A percentile compares a stretch with the other conserved stretches of the same genome.
These are phyloP conservation scores for Tylopilus orsonianus DNA, from an alignment of 1,284 basidiomycete species.

Conservation along the genomic window DNA sequence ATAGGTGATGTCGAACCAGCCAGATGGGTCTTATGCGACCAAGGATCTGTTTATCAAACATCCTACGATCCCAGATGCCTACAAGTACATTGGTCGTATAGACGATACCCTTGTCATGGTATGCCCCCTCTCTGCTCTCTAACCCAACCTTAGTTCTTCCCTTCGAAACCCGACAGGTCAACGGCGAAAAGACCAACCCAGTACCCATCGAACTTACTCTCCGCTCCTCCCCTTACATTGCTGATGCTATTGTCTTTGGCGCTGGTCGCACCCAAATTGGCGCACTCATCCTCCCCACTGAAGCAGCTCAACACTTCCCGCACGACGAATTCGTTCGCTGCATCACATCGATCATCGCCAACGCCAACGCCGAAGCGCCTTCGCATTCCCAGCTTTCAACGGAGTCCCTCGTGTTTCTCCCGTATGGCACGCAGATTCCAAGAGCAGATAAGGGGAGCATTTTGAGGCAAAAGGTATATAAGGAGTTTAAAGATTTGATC, in stretches of 20 bases:
- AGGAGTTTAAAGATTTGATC: slow-evolving; percentile 49
- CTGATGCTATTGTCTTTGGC: slow-evolving; percentile 59
- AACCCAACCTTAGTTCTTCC: neutral
- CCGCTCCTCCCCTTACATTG: slow-evolving; percentile 43
- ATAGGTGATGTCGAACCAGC: slow-evolving; percentile 48
- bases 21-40: slow-evolving; percentile 59
- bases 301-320: slow-evolving; percentile 39
- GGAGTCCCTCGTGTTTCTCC: slow-evolving; percentile 52
- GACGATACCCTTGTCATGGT: slow-evolving; percentile 58
- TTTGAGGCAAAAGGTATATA: slow-evolving; percentile 45
- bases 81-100: slow-evolving; percentile 57
- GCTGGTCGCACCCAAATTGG: slow-evolving; percentile 52
- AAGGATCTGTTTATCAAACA: slow-evolving; percentile 58
- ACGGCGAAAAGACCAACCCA: slow-evolving; percentile 62
- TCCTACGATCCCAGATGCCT: slow-evolving; percentile 40
- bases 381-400: slow-evolving; percentile 51
- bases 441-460: slow-evolving; percentile 48
- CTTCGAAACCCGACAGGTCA: slow-evolving; percentile 19
- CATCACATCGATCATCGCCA: slow-evolving; percentile 48
- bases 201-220: slow-evolving; percentile 45
- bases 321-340: slow-evolving; percentile 40
- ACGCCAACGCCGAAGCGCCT: slow-evolving; percentile 52
- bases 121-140: neutral
- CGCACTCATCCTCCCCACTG: slow-evolving; percentile 55
- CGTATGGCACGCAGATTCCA: slow-evolving; percentile 42